phyloP scores from a whole-genome alignment of 1,284 basidiomycete genomes.

The Cutaneotrichosporon daszewskae region DNA sequence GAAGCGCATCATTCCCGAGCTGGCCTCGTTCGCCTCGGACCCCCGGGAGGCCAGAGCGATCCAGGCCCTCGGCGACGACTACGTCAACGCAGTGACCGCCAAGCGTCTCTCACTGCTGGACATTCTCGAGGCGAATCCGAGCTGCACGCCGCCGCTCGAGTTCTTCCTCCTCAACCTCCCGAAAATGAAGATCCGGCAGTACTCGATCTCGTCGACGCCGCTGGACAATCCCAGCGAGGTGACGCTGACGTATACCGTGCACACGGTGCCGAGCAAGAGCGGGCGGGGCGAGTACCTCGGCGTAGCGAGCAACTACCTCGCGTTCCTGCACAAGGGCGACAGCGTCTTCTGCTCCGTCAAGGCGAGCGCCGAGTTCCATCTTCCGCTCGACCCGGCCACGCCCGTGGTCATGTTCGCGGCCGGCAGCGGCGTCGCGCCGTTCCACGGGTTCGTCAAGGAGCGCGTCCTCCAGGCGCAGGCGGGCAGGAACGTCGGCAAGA shows the following conservation, averaged over 20 bases:
- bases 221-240: conserved; percentile 51
- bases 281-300: conserved; percentile 46
- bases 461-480: conserved; percentile 52
- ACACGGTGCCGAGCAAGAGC: conserved; percentile 47
- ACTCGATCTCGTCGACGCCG: conserved; percentile 53
- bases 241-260: conserved; percentile 52
- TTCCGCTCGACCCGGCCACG: conserved; percentile 49
- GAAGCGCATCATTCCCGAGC: conserved; percentile 19
- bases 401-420: conserved; percentile 55
- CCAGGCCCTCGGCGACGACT: conserved; percentile 12
- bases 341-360: conserved; percentile 52
- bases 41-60: conserved; percentile 3
- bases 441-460: conserved; percentile 57
- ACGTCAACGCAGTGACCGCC: conserved; percentile 24
- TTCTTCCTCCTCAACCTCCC: conserved; percentile 17
- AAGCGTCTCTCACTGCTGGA: conserved; percentile 48
- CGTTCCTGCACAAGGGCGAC: conserved; percentile 49
- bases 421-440: conserved; percentile 54
- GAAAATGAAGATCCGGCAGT: conserved; percentile 21
- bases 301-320: conserved; percentile 54
- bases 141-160: conserved; percentile 37
- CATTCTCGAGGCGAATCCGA: conserved; percentile 49
- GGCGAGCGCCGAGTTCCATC: conserved; percentile 52
- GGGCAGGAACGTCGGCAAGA: conserved; percentile 50
- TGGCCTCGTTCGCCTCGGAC: conserved; percentile 9